Evolutionary conservation across 768 basidiomycete species (phyloP).

Genomic region (Lactarius pseudohatsudake): DNA sequence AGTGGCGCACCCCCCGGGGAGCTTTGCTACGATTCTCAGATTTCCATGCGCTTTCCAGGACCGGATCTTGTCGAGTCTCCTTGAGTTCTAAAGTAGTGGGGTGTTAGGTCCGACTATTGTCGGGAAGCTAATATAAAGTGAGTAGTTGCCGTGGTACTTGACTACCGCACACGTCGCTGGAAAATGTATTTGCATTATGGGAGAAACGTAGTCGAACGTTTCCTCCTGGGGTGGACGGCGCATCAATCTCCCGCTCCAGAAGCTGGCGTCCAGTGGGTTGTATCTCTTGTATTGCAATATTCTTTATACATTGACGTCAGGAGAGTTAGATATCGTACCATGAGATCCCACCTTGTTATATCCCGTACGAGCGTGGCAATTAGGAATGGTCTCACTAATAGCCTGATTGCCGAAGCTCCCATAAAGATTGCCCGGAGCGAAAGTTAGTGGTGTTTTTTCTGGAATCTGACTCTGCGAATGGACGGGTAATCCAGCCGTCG

Average conservation of each 20-base stretch:
- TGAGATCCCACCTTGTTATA: background rate
- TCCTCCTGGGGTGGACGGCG: too few relatives aligned
- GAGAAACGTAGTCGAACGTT: background rate
- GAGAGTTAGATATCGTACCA: background rate
- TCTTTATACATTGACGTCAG: constrained; percentile 38
- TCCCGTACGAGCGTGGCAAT: background rate
- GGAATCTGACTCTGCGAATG: background rate
- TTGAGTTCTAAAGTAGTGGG: background rate
- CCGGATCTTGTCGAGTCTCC: background rate
- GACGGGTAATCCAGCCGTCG: too few relatives aligned
- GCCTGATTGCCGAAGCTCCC: background rate
- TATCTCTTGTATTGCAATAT: too few relatives aligned
- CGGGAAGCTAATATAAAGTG: background rate
- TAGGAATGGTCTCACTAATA: too few relatives aligned
- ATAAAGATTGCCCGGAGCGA: background rate
- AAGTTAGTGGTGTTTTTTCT: background rate
- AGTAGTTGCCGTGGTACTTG: background rate
- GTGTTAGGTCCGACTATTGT: background rate
- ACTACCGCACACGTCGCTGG: background rate
- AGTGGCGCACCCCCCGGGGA: background rate
- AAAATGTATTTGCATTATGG: background rate
- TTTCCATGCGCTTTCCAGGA: too few relatives aligned
- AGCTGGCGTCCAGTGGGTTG: too few relatives aligned
- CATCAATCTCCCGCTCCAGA: too few relatives aligned
- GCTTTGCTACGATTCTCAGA: background rate